Evolutionary conservation across 169 alveolate genomes (phyloP), one percentile per base, ranked within the genome.

Genomic region (Plasmodium knowlesi): DNA sequence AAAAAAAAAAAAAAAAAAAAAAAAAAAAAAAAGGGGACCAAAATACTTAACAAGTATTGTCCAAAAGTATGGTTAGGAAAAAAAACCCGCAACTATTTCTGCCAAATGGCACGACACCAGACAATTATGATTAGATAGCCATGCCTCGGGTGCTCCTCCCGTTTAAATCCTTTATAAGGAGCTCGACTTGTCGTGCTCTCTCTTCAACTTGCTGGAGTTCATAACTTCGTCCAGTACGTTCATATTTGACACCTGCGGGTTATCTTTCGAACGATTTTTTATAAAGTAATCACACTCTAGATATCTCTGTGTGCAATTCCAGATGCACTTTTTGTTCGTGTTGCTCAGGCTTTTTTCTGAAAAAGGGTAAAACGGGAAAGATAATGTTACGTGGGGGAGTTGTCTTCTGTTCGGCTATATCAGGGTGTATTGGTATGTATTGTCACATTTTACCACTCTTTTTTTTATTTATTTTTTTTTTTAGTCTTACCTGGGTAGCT

Each of bases 261-360:
- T 73, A 88, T 88, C 94, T 16, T 88, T 88, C 50, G 84, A 72
- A 12, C 94, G 22, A 28, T 88, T 88, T 57, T 79, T 88, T 88
- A 88, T 88, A 32, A 88, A 88, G 81, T 88, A 37, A 19, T 78
- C 89, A 39, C 94, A 78, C 46, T 88, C 94, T 12, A 88, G 5
- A 32, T 88, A 88, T 88, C 94, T 76, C 72, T 88, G 94, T 19
- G 94, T 78, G 50, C 94, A 88, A 39, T 88, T 88, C 94, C 94
- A 71, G 61, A 88, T 88, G 39, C 94, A 88, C 82, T 53, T 88
- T 12, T 88, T 88, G 78, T 88, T 88, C 28, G 89, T 34, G 82
- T 88, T 88, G 72, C 94, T 88, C 32, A 88, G 72, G 34, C 89
- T 88, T 88, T 76, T 88, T 76, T 88, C 94, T 88, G 30, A 88